Percentiles rank a stretch among this genome's conserved stretches.
phyloP scores from a whole-genome alignment of 208 protist species.

The Crithidia acanthocephali region DNA sequence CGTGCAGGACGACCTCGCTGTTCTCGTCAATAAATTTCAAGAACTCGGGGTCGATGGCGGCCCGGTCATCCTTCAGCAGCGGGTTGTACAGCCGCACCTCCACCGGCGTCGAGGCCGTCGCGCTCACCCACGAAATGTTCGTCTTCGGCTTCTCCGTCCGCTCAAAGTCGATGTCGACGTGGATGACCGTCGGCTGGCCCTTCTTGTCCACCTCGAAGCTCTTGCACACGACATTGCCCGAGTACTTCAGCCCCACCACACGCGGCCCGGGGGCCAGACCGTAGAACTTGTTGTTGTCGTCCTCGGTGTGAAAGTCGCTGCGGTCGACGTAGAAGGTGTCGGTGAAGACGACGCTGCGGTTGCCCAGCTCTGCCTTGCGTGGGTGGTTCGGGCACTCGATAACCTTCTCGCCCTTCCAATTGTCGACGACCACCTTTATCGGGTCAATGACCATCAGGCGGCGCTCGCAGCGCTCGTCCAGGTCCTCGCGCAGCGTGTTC shows the following conservation, averaged over 20 bases:
- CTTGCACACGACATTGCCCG: constrained; percentile 85
- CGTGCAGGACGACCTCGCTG: constrained; percentile 70
- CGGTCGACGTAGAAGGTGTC: constrained; percentile 97
- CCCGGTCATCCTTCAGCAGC: constrained; percentile 88
- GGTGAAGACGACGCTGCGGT: constrained; percentile 88
- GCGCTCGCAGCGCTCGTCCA: constrained; percentile 92
- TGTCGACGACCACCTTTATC: constrained; percentile 95
- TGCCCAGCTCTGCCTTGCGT: constrained; percentile 78
- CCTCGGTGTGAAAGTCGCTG: constrained; percentile 94
- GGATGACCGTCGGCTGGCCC: constrained; percentile 69
- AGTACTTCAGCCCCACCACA: constrained; percentile 89
- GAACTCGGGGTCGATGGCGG: constrained; percentile 85
- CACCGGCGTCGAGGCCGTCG: constrained; percentile 56
- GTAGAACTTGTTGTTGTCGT: constrained; percentile 90
- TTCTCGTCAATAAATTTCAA: constrained; percentile 89
- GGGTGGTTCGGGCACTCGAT: constrained; percentile 97
- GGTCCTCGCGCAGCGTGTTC: constrained; percentile 93
- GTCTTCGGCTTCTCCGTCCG: constrained; percentile 88
- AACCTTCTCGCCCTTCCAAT: constrained; percentile 88
- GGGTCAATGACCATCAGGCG: constrained; percentile 95
- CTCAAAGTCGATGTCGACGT: constrained; percentile 90
- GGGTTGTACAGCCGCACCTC: constrained; percentile 83
- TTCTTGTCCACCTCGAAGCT: constrained; percentile 75
- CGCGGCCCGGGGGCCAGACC: constrained; percentile 82
- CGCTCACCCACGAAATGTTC: constrained; percentile 93